Base-by-base conservation (phyloP, 2,329 filamentous ascomycete genomes). In the Hymenoscyphus albidus region DNA sequence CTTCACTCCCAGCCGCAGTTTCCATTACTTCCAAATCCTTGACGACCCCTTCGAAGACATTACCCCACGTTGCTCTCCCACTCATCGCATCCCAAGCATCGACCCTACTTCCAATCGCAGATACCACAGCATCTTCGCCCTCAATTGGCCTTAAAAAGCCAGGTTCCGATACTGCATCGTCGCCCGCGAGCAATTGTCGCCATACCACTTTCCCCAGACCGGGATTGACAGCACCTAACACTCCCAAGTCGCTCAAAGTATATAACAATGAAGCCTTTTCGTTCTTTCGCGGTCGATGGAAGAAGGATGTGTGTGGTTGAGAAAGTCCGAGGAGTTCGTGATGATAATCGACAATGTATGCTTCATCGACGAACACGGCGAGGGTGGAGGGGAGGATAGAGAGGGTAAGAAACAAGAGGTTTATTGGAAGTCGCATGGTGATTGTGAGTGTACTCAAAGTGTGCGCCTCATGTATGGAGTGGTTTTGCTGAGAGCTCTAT, bases 201-300 rank as follows among this genome's bases (percentile, higher is more conserved):
- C 95, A 99, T 1, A 97, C 85, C 16, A 97, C 75, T 2, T 85
- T 83, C 18, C 95, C 94, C 74, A 89, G 93, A 74, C 88, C 90
- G 1, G 95, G 95, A 72, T 97, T 96, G 58, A 98, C 84, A 1
- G 94, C 94, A 59, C 92, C 95, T 18, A 99, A 78, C 1, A 97
- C 85, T 44, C 88, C 87, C 59, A 93, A 84, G 64, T 97, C 91
- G 69, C 92, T 96, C 56, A 98, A 80, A 0, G 95, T 96, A 77
- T 97, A 99, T 61, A 99, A 83, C 44, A 99, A 83, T 62, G 91
- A 94, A 42, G 93, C 93, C 77, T 91, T 92, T 68, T 94, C 93
- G 70, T 88, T 86, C 68, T 86, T 83, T 73, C 90, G 85, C 48
- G 95, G 94, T 71, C 88, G 89, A 79, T 97, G 92, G 85, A 98